Conservation (phyloP, 345 rosid species). For the Eucalyptus erythrocorys region DNA sequence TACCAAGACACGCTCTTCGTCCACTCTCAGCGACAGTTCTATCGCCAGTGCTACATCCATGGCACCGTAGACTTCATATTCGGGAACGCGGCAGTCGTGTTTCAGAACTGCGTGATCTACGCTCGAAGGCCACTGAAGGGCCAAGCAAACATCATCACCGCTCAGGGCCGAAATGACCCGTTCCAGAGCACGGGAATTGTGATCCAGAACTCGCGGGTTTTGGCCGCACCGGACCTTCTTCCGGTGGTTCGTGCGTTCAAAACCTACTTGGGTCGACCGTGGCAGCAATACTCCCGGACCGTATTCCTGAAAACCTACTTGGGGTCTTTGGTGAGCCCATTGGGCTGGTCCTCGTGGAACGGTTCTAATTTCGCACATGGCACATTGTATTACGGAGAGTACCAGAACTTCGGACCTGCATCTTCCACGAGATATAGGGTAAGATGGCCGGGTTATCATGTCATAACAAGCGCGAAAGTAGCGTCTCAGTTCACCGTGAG, state of each 20-base stretch:
- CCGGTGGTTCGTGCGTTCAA: constrained; percentile 5
- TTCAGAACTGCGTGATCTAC: constrained; percentile 44
- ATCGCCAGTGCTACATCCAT: constrained; percentile 19
- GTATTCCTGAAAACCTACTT: constrained; percentile 40
- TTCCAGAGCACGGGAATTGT: constrained; percentile 53
- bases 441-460: constrained; percentile 60
- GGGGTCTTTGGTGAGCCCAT: constrained; percentile 28
- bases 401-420: constrained; percentile 58
- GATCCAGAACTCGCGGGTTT: constrained; percentile 35
- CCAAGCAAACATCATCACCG: constrained; percentile 46
- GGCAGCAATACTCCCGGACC: constrained; percentile 52
- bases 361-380: constrained; percentile 19
- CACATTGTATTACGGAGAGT: constrained; percentile 65
- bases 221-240: constrained; percentile 23
- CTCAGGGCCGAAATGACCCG: constrained; percentile 47
- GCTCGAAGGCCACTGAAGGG: constrained; percentile 29
- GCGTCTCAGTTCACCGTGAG: constrained; percentile 47
- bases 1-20: constrained; percentile 58
- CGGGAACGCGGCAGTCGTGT: constrained; percentile 50
- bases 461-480: constrained; percentile 18
- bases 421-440: constrained; percentile 45
- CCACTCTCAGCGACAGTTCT: constrained; percentile 41
- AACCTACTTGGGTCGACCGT: constrained; percentile 59
- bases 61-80: constrained; percentile 62
- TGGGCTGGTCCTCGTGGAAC: constrained; percentile 69